These are phyloP conservation scores for Chamaecyparis obtusa DNA, from an alignment of 75 land plant species.

Conservation along the genomic window DNA sequence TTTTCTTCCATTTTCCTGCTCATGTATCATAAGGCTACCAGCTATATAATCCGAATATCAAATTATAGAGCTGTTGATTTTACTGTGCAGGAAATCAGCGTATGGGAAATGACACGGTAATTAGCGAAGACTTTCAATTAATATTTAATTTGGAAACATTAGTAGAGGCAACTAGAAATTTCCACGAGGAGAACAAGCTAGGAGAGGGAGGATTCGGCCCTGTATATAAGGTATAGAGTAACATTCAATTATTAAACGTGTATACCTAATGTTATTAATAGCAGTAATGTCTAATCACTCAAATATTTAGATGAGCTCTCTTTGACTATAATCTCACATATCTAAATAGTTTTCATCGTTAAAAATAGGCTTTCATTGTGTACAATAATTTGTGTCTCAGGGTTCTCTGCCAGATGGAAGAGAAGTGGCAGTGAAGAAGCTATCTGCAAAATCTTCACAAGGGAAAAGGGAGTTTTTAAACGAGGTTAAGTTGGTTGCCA, in stretches of 20 bases:
- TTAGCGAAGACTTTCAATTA: too few species aligned
- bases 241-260: not conserved
- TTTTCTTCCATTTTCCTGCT: too few species aligned
- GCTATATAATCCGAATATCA: too few species aligned
- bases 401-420: constrained; percentile 4
- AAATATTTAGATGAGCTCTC: not conserved
- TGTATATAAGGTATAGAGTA: constrained; percentile 1
- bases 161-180: not conserved
- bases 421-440: constrained; percentile 10
- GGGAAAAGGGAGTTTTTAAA: constrained; percentile 9
- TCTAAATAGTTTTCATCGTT: not conserved
- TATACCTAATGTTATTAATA: not conserved
- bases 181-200: not conserved
- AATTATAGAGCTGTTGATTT: not conserved
- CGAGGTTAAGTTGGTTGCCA: not conserved
- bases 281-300: too few species aligned
- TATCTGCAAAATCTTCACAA: not conserved
- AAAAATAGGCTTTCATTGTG: not conserved
- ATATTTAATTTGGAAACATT: not conserved
- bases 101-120: too few species aligned
- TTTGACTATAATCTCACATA: not conserved
- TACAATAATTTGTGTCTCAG: not conserved
- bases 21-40: too few species aligned
- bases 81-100: not conserved
- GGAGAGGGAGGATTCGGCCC: constrained; percentile 2